phyloP scores from a whole-genome alignment of 495 filamentous ascomycete genomes.

The Tuber borchii region DNA sequence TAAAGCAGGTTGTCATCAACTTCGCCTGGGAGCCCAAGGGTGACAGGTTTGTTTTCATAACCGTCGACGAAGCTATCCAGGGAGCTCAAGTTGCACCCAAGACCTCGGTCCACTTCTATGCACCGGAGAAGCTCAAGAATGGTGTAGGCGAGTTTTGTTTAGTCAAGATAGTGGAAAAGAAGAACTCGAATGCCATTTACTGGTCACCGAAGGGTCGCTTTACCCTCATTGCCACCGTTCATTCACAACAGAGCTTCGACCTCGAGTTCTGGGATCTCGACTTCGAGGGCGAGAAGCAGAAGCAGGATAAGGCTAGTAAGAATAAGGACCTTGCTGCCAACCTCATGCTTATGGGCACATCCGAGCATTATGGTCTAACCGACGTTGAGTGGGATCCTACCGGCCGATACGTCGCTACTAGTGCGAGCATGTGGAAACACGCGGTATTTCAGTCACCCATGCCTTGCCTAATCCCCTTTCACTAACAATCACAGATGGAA shows the following conservation, averaged over 20 bases:
- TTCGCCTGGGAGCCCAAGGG: constrained; percentile 99
- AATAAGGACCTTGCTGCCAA: constrained; percentile 95
- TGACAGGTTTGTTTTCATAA: constrained; percentile 93
- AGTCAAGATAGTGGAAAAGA: constrained; percentile 88
- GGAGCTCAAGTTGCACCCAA: constrained; percentile 84
- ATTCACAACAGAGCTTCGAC: constrained; percentile 85
- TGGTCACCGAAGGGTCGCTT: constrained; percentile 98
- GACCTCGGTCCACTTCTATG: constrained; percentile 91
- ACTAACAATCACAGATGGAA: constrained; percentile 64
- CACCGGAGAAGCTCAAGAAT: constrained; percentile 83
- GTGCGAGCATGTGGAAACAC: constrained; percentile 92
- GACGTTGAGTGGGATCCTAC: constrained; percentile 98
- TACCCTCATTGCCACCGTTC: constrained; percentile 83
- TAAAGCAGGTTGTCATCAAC: constrained; percentile 97
- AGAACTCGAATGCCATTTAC: constrained; percentile 98
- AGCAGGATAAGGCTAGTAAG: constrained; percentile 59
- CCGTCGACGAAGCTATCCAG: constrained; percentile 72
- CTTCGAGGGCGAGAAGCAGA: constrained; percentile 74
- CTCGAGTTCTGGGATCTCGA: constrained; percentile 97
- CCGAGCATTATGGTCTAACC: constrained; percentile 93
- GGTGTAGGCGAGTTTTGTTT: constrained; percentile 89
- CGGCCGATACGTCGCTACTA: constrained; percentile 84
- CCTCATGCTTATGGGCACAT: constrained; percentile 81
- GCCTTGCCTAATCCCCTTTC: not conserved
- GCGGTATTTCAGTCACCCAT: constrained; percentile 54